phyloP scores from a whole-genome alignment of 2,329 filamentous ascomycete species.

The Fonsecaea nubica region DNA sequence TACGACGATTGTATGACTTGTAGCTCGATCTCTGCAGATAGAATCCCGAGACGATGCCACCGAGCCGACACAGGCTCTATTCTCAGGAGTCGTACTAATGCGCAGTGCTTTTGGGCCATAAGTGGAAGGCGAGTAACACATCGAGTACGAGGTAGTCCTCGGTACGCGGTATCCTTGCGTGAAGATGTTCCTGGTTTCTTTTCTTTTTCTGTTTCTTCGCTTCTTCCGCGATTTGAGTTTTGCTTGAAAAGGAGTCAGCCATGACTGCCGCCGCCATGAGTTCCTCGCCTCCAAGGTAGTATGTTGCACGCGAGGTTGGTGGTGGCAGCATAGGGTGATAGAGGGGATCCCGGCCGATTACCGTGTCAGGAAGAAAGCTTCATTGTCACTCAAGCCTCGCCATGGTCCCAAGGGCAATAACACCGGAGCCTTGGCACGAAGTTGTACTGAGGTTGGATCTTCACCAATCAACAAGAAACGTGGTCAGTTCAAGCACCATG shows the following conservation, averaged over 20 bases:
- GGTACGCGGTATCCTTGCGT: not conserved
- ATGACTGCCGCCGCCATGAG: not conserved
- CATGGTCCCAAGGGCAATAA: not conserved
- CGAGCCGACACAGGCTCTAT: not conserved
- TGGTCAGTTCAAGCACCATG: slow-evolving; percentile 7
- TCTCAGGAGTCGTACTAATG: not conserved
- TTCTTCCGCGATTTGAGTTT: not conserved
- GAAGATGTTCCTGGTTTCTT: not conserved
- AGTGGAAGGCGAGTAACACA: not conserved
- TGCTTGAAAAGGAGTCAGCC: not conserved
- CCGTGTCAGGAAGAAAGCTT: not conserved
- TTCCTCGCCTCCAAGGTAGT: not conserved
- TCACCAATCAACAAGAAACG: slow-evolving; percentile 33
- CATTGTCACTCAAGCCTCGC: slow-evolving; percentile 10
- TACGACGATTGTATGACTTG: not conserved
- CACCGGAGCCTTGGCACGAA: slow-evolving; percentile 6
- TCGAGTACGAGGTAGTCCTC: not conserved
- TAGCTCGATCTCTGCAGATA: not conserved
- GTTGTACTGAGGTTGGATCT: slow-evolving; percentile 21
- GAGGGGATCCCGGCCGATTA: not conserved
- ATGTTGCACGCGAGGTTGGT: not conserved
- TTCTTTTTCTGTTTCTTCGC: not conserved
- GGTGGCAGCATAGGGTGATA: not conserved
- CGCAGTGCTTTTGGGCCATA: not conserved
- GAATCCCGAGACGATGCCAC: not conserved